Evolutionary conservation across 306 rosid genomes (phyloP).

Genomic region (Bauhinia variegata): DNA sequence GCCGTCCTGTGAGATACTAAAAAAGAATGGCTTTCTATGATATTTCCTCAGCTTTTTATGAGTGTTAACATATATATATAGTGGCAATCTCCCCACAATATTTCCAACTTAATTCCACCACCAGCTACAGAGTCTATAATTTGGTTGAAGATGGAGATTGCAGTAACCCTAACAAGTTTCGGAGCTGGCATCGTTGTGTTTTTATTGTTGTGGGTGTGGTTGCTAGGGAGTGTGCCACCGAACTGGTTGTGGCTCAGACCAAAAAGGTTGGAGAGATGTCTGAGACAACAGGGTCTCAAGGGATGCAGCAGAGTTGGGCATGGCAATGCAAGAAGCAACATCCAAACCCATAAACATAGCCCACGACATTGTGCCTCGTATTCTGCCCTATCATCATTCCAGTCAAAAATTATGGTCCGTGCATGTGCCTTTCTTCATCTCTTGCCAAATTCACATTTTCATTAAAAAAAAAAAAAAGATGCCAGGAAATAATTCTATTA

Average conservation of each 20-base stretch:
- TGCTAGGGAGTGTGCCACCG: constrained; percentile 32
- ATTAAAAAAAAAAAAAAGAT: no score
- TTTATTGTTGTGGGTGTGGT: neutral
- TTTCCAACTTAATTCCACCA: no score
- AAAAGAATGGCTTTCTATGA: no score
- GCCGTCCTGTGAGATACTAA: no score
- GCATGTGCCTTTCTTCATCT: neutral
- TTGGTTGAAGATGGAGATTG: neutral
- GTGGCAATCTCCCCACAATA: no score
- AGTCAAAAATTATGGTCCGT: constrained; percentile 4
- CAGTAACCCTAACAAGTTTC: neutral
- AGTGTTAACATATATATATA: no score
- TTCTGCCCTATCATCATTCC: constrained; percentile 12
- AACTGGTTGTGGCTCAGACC: constrained; percentile 45
- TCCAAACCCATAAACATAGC: constrained; percentile 39
- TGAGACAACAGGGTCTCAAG: constrained; percentile 34
- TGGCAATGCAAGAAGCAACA: constrained; percentile 6
- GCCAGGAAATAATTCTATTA: constrained; percentile 31
- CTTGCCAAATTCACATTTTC: no score
- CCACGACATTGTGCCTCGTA: constrained; percentile 24
- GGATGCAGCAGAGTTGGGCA: constrained; percentile 28
- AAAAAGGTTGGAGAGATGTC: constrained; percentile 31
- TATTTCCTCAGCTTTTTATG: no score
- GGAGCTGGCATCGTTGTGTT: neutral
- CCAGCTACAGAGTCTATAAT: no score